A percentile compares a stretch with the other conserved stretches of the same genome.
These are phyloP conservation scores for Artomyces pyxidatus DNA, from an alignment of 768 basidiomycete species.

Conservation along the genomic window DNA sequence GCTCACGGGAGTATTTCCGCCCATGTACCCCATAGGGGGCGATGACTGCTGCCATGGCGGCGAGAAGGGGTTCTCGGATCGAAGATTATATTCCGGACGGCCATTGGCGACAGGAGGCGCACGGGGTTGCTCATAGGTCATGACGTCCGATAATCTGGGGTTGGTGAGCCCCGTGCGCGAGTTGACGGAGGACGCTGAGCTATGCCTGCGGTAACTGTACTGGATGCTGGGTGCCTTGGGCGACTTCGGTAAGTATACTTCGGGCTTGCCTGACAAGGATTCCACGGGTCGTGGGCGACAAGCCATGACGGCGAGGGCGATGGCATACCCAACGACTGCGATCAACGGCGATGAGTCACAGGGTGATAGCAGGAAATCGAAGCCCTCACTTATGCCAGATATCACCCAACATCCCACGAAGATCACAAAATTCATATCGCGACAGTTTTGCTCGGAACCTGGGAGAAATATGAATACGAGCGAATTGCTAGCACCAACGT, in stretches of 20 bases:
- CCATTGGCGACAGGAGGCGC: not conserved
- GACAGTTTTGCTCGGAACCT: constrained; percentile 2
- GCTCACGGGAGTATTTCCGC: no score
- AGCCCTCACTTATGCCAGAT: constrained; percentile 5
- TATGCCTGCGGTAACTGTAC: not conserved
- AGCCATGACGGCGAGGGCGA: constrained; percentile 7
- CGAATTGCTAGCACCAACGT: no score
- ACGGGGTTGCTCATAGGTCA: not conserved
- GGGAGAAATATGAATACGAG: not conserved
- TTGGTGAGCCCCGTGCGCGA: constrained; percentile 2
- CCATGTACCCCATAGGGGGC: no score
- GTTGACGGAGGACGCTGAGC: constrained; percentile 1
- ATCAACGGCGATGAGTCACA: not conserved
- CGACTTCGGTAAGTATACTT: not conserved
- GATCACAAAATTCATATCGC: not conserved
- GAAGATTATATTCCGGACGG: no score
- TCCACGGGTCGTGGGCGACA: constrained; percentile 7
- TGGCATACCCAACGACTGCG: constrained; percentile 4
- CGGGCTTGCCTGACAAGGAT: not conserved
- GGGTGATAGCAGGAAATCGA: not conserved
- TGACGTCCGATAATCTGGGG: not conserved
- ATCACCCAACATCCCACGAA: constrained; percentile 9
- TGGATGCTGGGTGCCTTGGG: not conserved
- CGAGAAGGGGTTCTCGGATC: no score
- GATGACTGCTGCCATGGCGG: no score